A percentile compares a stretch with the other conserved stretches of the same genome.
Conservation (phyloP, 2,329 filamentous ascomycete genomes). For the Aspergillus pseudoviridinutans region DNA sequence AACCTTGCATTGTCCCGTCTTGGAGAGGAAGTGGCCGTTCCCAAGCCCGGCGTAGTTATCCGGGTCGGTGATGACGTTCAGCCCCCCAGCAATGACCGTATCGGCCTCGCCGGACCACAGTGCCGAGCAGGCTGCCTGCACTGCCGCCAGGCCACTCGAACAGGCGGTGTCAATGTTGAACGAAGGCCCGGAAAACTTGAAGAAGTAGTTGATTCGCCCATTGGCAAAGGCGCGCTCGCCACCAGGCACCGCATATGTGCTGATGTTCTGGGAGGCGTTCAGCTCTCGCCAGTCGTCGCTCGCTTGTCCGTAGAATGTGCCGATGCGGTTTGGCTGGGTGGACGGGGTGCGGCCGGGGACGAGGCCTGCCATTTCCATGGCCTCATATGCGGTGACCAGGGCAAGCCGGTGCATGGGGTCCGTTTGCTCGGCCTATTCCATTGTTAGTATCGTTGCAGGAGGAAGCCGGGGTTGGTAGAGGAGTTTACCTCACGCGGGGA, state of each 20-base stretch:
- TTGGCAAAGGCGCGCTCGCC: slow-evolving; percentile 58
- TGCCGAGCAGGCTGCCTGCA: slow-evolving; percentile 67
- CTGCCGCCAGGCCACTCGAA: slow-evolving; percentile 58
- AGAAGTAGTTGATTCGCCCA: slow-evolving; percentile 68
- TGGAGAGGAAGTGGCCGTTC: slow-evolving; percentile 39
- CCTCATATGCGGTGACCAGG: slow-evolving; percentile 73
- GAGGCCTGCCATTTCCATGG: slow-evolving; percentile 73
- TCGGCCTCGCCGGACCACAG: slow-evolving; percentile 72
- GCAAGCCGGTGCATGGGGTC: slow-evolving; percentile 76
- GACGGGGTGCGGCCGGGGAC: slow-evolving; percentile 65
- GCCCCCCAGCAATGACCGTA: slow-evolving; percentile 72
- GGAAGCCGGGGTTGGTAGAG: neutral
- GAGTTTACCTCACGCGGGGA: slow-evolving; percentile 56
- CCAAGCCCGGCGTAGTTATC: slow-evolving; percentile 72
- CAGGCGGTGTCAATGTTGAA: slow-evolving; percentile 72
- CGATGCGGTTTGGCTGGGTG: slow-evolving; percentile 58
- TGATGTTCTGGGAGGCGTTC: slow-evolving; percentile 66
- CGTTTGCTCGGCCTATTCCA: slow-evolving; percentile 63
- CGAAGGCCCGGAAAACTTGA: slow-evolving; percentile 69
- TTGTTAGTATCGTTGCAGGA: neutral
- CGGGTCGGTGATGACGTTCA: slow-evolving; percentile 68
- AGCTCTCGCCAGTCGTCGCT: slow-evolving; percentile 63
- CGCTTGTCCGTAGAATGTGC: slow-evolving; percentile 68
- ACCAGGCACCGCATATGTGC: slow-evolving; percentile 62
- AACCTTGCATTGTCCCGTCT: slow-evolving; percentile 46